These are phyloP conservation scores for Leptosphaerulina australis DNA, from an alignment of 2,329 filamentous ascomycete genomes.

Conservation along the genomic window DNA sequence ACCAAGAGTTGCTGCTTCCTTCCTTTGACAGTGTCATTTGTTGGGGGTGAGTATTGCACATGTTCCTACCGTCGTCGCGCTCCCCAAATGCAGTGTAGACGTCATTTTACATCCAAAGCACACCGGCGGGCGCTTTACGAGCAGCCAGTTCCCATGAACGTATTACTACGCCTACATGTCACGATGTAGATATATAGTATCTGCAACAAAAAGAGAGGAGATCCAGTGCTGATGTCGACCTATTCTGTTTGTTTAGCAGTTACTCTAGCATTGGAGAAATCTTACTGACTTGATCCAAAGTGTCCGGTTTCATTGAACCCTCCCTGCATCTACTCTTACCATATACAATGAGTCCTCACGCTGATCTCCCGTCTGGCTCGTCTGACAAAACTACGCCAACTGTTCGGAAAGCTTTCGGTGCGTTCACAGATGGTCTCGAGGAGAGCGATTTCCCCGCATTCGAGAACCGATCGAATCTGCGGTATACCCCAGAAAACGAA, in stretches of 20 bases:
- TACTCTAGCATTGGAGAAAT: not conserved
- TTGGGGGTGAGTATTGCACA: conserved; percentile 11
- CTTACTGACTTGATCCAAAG: conserved; percentile 7
- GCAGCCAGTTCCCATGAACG: conserved; percentile 12
- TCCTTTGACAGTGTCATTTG: conserved; percentile 2
- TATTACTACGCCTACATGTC: conserved; percentile 14
- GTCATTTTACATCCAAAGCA: conserved; percentile 22
- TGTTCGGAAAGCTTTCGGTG: conserved; percentile 37
- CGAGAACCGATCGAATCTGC: conserved; percentile 55
- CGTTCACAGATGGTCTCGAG: conserved; percentile 36
- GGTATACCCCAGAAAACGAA: conserved; percentile 63
- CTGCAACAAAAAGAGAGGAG: not conserved
- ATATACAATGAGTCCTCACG: conserved; percentile 45
- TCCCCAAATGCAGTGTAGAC: conserved; percentile 26
- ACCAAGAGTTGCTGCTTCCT: conserved; percentile 1
- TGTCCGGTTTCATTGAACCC: not conserved
- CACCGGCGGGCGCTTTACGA: conserved; percentile 1
- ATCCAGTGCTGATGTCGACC: not conserved
- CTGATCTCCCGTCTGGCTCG: conserved; percentile 29
- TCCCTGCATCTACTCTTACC: not conserved
- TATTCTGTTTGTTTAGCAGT: not conserved
- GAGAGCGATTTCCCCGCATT: conserved; percentile 36
- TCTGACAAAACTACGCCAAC: conserved; percentile 28
- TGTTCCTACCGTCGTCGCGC: conserved; percentile 1
- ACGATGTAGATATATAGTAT: conserved; percentile 2